Evolutionary conservation across 257 asterid species (phyloP), one percentile per base, ranked within the genome.

Genomic region (Cynanchum wilfordii): DNA sequence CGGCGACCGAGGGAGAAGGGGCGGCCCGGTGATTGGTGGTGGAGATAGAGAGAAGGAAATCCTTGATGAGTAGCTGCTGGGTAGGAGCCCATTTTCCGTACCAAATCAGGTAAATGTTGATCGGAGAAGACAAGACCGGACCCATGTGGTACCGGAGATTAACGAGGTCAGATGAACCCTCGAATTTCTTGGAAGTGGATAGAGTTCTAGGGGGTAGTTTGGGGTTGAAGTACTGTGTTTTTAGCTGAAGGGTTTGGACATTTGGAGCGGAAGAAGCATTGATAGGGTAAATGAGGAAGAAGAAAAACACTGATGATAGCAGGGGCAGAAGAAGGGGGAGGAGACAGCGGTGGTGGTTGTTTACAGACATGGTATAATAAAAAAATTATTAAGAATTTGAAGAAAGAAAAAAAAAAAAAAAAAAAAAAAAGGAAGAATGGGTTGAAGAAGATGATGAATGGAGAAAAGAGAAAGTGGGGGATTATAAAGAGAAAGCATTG

Each of bases 61-160:
- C 97, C 44, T 80, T 85, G 83, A 93, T 93, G 68, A 89, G 78
- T 52, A 90, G 92, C 84, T 86, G 91, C 7, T 87, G 91, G 0
- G 97, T 45, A 5, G 88, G 73, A 20, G 82, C 33, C 98, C 98
- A 93, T 0, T 79, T 76, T 1, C 98, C 98, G 72, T 93, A 93
- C 98, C 98, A 93, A 44, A 93, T 86, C 49, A 90, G 88, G 86
- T 93, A 87, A 55, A 93, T 86, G 71, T 85, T 93, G 82, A 93
- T 93, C n/a, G 97, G 96, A 0, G 98, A 89, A 0, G 98, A 89
- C 49, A 93, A 82, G 1, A 93, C 96, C 0, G 98, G 98, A 16
- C 98, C 98, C 98, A 93, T 93, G 82, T 93, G 98, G 89, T 93
- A 93, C 0, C 95, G 95, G 69, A 93, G 95, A 13, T 86, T 73